These are phyloP conservation scores for Diaporthe australafricana DNA, from an alignment of 2,329 filamentous ascomycete genomes.

Conservation along the genomic window DNA sequence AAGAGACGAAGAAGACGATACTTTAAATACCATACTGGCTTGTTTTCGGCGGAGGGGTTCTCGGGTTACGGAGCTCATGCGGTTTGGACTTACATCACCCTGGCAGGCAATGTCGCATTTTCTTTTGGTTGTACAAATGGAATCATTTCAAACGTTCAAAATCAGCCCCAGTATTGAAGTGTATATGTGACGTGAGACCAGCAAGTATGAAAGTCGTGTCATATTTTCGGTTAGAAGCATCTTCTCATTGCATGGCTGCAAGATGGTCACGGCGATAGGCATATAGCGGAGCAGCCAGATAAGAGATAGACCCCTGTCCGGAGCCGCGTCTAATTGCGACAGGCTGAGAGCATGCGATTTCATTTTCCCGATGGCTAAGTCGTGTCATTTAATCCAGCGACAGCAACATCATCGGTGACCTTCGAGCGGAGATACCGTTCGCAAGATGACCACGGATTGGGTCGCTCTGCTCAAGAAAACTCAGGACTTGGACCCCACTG, in stretches of 20 bases:
- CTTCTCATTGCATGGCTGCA: background rate
- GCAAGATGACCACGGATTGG: slow-evolving; percentile 32
- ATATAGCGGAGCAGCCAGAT: slow-evolving; percentile 24
- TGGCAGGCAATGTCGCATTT: slow-evolving; percentile 38
- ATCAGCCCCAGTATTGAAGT: background rate
- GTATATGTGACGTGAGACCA: slow-evolving; percentile 3
- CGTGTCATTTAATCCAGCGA: background rate
- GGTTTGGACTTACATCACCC: slow-evolving; percentile 39
- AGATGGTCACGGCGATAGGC: slow-evolving; percentile 2
- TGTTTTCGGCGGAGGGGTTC: slow-evolving; percentile 32
- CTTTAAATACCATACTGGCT: slow-evolving; percentile 38
- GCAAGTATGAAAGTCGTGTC: background rate
- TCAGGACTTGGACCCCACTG: slow-evolving; percentile 10
- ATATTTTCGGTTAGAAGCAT: slow-evolving; percentile 3
- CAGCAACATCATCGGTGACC: slow-evolving; percentile 13
- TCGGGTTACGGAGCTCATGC: slow-evolving; percentile 37
- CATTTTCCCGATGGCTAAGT: background rate
- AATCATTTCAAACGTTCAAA: slow-evolving; percentile 43
- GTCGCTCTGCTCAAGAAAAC: background rate
- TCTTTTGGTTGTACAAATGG: slow-evolving; percentile 51
- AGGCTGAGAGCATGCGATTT: slow-evolving; percentile 23
- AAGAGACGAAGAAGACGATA: slow-evolving; percentile 44
- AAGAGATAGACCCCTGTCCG: background rate
- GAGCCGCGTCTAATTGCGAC: slow-evolving; percentile 8
- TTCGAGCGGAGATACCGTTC: slow-evolving; percentile 2